Base-by-base conservation (phyloP, 257 asterid genomes). In the Nemophila menziesii region DNA sequence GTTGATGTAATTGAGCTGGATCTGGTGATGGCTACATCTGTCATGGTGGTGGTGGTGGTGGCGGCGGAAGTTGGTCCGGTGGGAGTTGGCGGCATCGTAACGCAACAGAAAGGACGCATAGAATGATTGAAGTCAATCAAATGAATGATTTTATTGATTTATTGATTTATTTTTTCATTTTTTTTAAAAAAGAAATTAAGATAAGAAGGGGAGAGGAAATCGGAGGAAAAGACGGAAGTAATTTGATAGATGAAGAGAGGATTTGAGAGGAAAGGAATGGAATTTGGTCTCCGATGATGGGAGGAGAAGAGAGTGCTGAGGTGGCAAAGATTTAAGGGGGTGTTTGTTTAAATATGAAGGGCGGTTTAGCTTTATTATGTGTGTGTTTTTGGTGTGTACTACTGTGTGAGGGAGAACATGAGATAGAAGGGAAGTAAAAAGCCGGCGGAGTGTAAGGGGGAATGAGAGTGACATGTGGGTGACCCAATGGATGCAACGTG, bases 71-170 rank as follows among this genome's bases (percentile, higher is more conserved):
- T 11, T 33, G 45, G 33, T 40, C 43, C 50, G 39, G 37, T 44
- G 24, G 52, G 48, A 46, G 51, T 42, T 34, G 40, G 44, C 51
- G 50, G 60, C 51, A 65, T 58, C 75, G 75, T 52, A 0, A 67
- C 78, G 69, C 85, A 75, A 62, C 81, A 75, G 47, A 75, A 72
- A 0, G 80, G 60, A 67, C 62, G 79, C 82, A 79, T 72, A 20
- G 13, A 41, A 51, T 7, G 36, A 29, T 7, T 29, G 36, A 29
- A 29, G 8, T 29, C 12, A 29, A 29, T 29, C 2, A 5, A 29
- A 2, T 7, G 9, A 29, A 2, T 7, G 12, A 29, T 7, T 29
- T 2, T 2, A 29, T 29, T 29, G 36, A 29, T 29, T 7, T 29
- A 13, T 26, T 4, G 33, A 29, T 13, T 2, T 7, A 29, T 29